Evolutionary conservation across 257 asterid species (phyloP).

Genomic region (Solanum dulcamara): DNA sequence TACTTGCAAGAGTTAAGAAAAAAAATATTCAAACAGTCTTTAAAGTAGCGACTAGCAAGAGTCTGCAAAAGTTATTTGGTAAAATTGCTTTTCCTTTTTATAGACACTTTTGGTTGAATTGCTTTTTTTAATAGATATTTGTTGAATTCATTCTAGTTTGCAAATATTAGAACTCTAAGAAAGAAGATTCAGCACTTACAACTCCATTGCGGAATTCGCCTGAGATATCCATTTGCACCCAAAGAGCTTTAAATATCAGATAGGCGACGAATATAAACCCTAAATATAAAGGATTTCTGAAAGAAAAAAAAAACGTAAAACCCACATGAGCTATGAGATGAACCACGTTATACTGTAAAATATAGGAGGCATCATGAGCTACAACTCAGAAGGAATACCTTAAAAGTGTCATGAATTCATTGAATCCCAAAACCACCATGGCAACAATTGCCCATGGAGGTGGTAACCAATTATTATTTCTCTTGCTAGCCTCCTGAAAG

Average conservation of each 20-base stretch:
- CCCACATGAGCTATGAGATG: not conserved
- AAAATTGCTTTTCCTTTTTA: not conserved
- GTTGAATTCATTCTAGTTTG: not conserved
- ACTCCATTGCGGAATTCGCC: slow-evolving; percentile 93
- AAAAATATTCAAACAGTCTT: not conserved
- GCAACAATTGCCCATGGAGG: slow-evolving; percentile 98
- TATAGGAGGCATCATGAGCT: not conserved
- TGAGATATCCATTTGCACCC: slow-evolving; percentile 88
- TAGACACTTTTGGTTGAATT: not conserved
- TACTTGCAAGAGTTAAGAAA: not conserved
- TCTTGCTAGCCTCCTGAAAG: slow-evolving; percentile 86
- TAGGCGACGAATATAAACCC: slow-evolving; percentile 59
- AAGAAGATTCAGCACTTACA: slow-evolving; percentile 41
- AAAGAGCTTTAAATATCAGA: slow-evolving; percentile 77
- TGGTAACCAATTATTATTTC: slow-evolving; percentile 88
- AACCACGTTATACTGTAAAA: not conserved
- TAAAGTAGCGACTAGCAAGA: not conserved
- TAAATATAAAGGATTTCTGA: slow-evolving; percentile 89
- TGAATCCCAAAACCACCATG: slow-evolving; percentile 70
- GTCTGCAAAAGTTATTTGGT: not conserved
- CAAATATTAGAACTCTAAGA: not conserved
- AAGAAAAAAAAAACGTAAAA: slow-evolving; percentile 17
- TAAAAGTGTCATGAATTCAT: slow-evolving; percentile 93
- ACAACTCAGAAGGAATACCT: slow-evolving; percentile 31
- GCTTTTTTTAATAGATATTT: not conserved